These are phyloP conservation scores for Botryosphaeria dothidea DNA, from an alignment of 2,329 filamentous ascomycete genomes.

Conservation along the genomic window DNA sequence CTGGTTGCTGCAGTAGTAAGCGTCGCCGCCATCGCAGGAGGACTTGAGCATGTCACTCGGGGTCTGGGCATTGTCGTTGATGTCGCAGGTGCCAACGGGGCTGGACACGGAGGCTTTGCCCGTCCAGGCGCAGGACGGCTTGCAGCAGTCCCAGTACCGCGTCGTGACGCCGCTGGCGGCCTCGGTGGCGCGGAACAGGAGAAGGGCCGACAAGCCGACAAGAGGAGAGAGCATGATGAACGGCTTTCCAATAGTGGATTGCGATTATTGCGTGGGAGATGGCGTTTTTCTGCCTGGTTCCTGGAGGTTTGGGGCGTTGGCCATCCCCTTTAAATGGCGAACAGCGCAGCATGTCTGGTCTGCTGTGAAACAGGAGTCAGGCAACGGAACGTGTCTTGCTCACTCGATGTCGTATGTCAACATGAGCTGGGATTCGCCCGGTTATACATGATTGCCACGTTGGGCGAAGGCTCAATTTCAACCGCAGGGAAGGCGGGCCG, in stretches of 20 bases:
- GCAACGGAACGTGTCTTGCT: neutral
- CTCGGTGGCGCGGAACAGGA: neutral
- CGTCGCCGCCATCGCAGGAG: conserved; percentile 56
- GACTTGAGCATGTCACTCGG: conserved; percentile 48
- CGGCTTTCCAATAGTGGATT: neutral
- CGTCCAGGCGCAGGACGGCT: conserved; percentile 65
- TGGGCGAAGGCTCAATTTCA: neutral
- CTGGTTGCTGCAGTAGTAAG: conserved; percentile 63
- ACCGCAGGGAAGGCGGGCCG: conserved; percentile 5
- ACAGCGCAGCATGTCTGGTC: neutral
- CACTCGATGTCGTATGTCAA: neutral
- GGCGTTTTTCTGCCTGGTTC: neutral
- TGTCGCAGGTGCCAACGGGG: conserved; percentile 58
- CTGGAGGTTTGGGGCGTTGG: neutral
- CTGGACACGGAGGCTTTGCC: conserved; percentile 55
- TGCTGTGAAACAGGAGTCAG: neutral
- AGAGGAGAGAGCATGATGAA: neutral
- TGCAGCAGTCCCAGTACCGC: conserved; percentile 64
- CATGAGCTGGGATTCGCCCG: neutral
- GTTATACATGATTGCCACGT: neutral
- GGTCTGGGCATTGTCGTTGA: conserved; percentile 55
- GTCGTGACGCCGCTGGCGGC: conserved; percentile 28
- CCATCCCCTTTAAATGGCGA: neutral
- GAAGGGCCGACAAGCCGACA: neutral
- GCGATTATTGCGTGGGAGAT: neutral